Conservation (phyloP, 2,329 filamentous ascomycete genomes). For the Furcasterigmium furcatum region DNA sequence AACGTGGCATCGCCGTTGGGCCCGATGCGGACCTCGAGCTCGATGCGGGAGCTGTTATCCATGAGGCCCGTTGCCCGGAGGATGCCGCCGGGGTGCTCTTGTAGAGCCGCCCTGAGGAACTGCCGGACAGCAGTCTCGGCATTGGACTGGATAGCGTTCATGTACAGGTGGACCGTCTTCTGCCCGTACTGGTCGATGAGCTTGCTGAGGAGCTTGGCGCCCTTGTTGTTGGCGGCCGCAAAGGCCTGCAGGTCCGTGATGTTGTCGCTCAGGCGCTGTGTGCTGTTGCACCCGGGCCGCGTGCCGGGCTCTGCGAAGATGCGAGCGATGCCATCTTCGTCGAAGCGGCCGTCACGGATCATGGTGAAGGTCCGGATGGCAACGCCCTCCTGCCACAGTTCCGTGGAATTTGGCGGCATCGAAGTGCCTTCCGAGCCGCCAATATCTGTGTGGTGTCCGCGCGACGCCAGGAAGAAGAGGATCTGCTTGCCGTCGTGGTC, state of each 20-base stretch:
- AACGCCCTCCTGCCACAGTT: slow-evolving; percentile 61
- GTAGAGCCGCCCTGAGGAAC: slow-evolving; percentile 67
- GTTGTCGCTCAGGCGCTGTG: slow-evolving; percentile 75
- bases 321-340: slow-evolving; percentile 72
- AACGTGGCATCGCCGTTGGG: slow-evolving; percentile 76
- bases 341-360: slow-evolving; percentile 72
- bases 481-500: slow-evolving; percentile 62
- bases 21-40: slow-evolving; percentile 70
- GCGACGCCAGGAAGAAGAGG: slow-evolving; percentile 77
- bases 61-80: slow-evolving; percentile 74
- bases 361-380: slow-evolving; percentile 65
- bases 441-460: slow-evolving; percentile 80
- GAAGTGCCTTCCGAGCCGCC: slow-evolving; percentile 77
- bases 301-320: slow-evolving; percentile 71
- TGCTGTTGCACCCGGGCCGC: slow-evolving; percentile 74
- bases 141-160: slow-evolving; percentile 77
- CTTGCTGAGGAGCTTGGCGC: slow-evolving; percentile 74
- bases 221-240: slow-evolving; percentile 80
- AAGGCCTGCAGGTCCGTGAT: slow-evolving; percentile 82
- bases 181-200: slow-evolving; percentile 77
- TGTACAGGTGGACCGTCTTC: slow-evolving; percentile 78
- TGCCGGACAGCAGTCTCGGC: slow-evolving; percentile 72
- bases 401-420: slow-evolving; percentile 74
- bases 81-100: slow-evolving; percentile 67
- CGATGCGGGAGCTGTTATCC: slow-evolving; percentile 80